Evolutionary conservation across 148 eudicot genomes (phyloP).

Genomic region (Amaranthus cruentus): DNA sequence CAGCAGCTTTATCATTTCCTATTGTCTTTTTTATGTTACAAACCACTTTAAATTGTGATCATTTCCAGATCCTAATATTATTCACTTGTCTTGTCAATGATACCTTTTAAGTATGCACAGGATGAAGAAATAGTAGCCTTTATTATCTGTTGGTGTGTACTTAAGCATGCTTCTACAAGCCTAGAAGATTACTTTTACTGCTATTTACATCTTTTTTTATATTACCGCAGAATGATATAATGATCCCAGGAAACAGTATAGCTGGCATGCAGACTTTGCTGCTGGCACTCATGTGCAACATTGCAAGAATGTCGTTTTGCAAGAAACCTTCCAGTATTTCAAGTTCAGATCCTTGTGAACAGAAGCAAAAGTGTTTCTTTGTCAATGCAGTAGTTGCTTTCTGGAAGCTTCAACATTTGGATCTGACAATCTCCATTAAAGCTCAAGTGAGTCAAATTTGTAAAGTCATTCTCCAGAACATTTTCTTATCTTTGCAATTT

Average conservation of each 20-base stretch:
- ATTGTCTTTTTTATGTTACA: not conserved
- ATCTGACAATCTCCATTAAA: slow-evolving; percentile 53
- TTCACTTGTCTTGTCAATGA: not conserved
- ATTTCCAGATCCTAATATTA: not conserved
- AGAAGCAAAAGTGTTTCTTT: slow-evolving; percentile 58
- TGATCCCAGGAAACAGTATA: slow-evolving; percentile 39
- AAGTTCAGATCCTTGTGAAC: slow-evolving; percentile 48
- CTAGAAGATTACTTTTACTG: not conserved
- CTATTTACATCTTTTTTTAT: slow-evolving; percentile 18
- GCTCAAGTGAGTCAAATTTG: slow-evolving; percentile 57
- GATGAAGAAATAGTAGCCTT: not conserved
- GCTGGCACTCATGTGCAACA: slow-evolving; percentile 67
- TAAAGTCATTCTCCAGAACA: slow-evolving; percentile 3
- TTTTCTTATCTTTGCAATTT: slow-evolving; percentile 12
- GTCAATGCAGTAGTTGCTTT: slow-evolving; percentile 77
- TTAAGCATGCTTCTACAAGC: not conserved
- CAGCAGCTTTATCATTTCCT: not conserved
- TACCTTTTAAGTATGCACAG: not conserved
- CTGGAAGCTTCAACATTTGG: slow-evolving; percentile 88
- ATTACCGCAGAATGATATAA: slow-evolving; percentile 47
- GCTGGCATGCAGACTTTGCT: slow-evolving; percentile 71
- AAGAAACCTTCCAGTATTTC: slow-evolving; percentile 53
- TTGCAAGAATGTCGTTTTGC: slow-evolving; percentile 47
- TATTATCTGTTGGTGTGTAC: not conserved
- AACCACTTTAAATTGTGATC: not conserved